phyloP scores from a whole-genome alignment of 2,329 filamentous ascomycete species.

The Claviceps citrina region DNA sequence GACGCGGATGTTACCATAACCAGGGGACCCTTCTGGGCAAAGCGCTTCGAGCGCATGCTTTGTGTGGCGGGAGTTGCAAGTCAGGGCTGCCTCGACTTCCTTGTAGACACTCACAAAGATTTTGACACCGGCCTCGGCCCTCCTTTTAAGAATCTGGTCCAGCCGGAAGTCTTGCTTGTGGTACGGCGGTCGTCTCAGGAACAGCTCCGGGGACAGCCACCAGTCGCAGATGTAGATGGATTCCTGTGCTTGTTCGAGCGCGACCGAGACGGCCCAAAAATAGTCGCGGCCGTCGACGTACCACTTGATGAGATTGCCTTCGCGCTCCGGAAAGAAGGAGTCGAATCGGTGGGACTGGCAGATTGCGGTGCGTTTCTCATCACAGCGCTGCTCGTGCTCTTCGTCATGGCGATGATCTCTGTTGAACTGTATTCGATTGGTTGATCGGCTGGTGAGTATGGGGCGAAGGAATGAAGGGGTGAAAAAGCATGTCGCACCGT shows the following conservation, averaged over 20 bases:
- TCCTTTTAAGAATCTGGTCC: slow-evolving; percentile 73
- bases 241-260: slow-evolving; percentile 79
- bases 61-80: slow-evolving; percentile 85
- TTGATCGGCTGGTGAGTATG: too few relatives aligned
- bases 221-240: slow-evolving; percentile 93
- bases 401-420: slow-evolving; percentile 86
- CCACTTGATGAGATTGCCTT: slow-evolving; percentile 85
- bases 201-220: slow-evolving; percentile 88
- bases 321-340: slow-evolving; percentile 79
- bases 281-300: slow-evolving; percentile 94
- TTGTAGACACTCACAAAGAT: slow-evolving; percentile 91
- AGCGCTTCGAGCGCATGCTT: slow-evolving; percentile 70
- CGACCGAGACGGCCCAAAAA: slow-evolving; percentile 82
- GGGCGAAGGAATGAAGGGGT: too few relatives aligned
- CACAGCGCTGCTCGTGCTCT: slow-evolving; percentile 70
- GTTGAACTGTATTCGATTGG: slow-evolving; percentile 43
- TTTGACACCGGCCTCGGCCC: slow-evolving; percentile 82
- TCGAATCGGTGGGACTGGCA: slow-evolving; percentile 64
- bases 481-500: too few relatives aligned
- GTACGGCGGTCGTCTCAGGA: slow-evolving; percentile 70
- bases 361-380: slow-evolving; percentile 61
- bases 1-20: slow-evolving; percentile 74
- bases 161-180: slow-evolving; percentile 73
- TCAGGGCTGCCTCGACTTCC: slow-evolving; percentile 65
- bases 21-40: slow-evolving; percentile 67